These are phyloP conservation scores for Candida sphagnicola DNA, from an alignment of 805 yeast species.

Conservation along the genomic window DNA sequence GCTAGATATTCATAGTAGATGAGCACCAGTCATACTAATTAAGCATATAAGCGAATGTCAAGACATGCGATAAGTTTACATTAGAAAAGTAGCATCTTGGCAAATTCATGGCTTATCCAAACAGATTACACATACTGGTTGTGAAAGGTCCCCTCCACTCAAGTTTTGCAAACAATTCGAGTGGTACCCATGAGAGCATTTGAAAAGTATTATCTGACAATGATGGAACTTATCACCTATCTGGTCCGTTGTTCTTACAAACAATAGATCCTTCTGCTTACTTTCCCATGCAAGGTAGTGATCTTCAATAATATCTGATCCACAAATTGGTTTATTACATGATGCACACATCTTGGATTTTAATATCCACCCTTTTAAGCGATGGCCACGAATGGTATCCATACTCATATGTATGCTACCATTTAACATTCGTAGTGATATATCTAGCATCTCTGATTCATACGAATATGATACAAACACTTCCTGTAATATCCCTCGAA, in stretches of 20 bases:
- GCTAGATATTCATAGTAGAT: too few relatives aligned
- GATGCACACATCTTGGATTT: conserved; percentile 59
- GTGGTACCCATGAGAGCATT: conserved; percentile 68
- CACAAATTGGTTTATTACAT: conserved; percentile 75
- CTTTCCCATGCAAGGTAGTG: conserved; percentile 59
- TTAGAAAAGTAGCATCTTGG: too few relatives aligned
- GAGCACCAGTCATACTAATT: too few relatives aligned
- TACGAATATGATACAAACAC: conserved; percentile 61
- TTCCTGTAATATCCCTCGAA: conserved; percentile 57
- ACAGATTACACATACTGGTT: background rate
- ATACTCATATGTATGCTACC: conserved; percentile 50
- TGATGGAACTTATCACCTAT: conserved; percentile 11
- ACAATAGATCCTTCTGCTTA: conserved; percentile 14
- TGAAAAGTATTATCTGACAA: conserved; percentile 48
- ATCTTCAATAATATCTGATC: conserved; percentile 49
- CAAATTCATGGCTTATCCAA: too few relatives aligned
- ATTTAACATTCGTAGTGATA: conserved; percentile 53
- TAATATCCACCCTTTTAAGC: conserved; percentile 57
- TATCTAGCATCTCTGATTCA: conserved; percentile 53
- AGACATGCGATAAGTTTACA: too few relatives aligned
- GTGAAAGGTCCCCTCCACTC: conserved; percentile 1
- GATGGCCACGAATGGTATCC: conserved; percentile 35
- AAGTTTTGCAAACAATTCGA: conserved; percentile 49
- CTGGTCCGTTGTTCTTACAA: conserved; percentile 1
- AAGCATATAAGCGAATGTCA: too few relatives aligned